Percentiles rank a stretch among this genome's conserved stretches.
These are phyloP conservation scores for Lonicera japonica DNA, from an alignment of 129 eudicot species.

Conservation along the genomic window DNA sequence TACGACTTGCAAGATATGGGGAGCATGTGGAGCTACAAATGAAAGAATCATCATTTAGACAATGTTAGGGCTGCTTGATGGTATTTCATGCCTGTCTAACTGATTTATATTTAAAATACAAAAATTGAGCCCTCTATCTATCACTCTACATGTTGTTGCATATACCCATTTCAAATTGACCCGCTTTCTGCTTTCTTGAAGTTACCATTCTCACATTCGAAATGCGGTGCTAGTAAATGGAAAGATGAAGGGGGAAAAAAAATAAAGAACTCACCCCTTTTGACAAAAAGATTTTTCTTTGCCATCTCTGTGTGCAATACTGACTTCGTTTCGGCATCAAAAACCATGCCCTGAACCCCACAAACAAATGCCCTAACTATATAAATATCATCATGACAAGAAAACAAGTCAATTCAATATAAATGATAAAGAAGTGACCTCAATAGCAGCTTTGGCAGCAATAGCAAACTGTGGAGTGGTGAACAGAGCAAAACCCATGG, in stretches of 20 bases:
- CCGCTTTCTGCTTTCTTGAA: too few relatives aligned
- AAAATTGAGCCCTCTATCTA: too few relatives aligned
- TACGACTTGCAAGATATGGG: too few relatives aligned
- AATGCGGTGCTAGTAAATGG: too few relatives aligned
- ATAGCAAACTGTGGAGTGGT: constrained; percentile 68
- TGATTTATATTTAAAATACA: too few relatives aligned
- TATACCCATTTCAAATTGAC: too few relatives aligned
- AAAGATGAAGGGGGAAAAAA: background rate
- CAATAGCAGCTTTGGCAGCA: constrained; percentile 86
- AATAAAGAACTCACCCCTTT: constrained; percentile 53
- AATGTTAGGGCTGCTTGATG: too few relatives aligned
- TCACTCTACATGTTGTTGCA: too few relatives aligned
- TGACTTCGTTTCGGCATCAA: constrained; percentile 79
- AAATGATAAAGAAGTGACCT: constrained; percentile 30
- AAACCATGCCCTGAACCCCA: constrained; percentile 59
- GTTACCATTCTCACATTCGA: too few relatives aligned
- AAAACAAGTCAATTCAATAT: too few relatives aligned
- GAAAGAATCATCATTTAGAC: too few relatives aligned
- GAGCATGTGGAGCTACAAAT: background rate
- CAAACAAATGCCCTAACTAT: constrained; percentile 1
- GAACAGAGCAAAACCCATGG: constrained; percentile 89
- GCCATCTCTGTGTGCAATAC: constrained; percentile 96
- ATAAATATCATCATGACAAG: background rate
- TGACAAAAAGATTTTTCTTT: constrained; percentile 87
- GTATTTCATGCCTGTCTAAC: too few relatives aligned